Evolutionary conservation across 441 rosid species (phyloP), one percentile per base, ranked within the genome.

Genomic region (Hura crepitans): DNA sequence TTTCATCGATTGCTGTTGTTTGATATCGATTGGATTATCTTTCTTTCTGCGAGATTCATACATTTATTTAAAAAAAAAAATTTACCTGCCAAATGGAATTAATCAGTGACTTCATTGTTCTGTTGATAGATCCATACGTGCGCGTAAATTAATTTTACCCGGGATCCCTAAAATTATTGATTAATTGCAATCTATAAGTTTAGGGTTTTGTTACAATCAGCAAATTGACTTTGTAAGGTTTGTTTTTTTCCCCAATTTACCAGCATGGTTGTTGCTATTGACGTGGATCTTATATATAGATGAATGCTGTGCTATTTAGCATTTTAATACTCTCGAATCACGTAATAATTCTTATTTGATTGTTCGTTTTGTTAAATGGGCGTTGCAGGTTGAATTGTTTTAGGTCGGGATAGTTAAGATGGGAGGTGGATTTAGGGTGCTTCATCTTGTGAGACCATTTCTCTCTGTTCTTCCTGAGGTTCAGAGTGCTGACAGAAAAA

Each of bases 341-440:
- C 59, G 2, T 51, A 7, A 7, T 51, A 20, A 20, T 51, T 5
- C 4, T 5, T 4, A 35, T 35, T 0, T 35, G 39, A 35, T 51
- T 51, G 12, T 20, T 20, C 22, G 56, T 4, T 51, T 27, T 54
- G 4, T 33, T 73, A 55, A 64, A 23, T 23, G 58, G 31, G 27
- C 0, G 33, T 65, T 68, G 74, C 33, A 55, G 59, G 65, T 63
- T 55, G 1, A 15, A 30, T 43, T 23, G 4, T 22, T 71, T n/a
- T 10, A 15, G 49, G 4, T 55, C 25, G 59, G 59, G 59, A 55
- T 14, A 28, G 0, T 15, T 28, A 69, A 74, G 49, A 88, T 90
- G 96, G 93, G 91, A 56, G 93, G 96, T 20, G 95, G 95, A 27
- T 92, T 92, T 54, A 83, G 95, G 69, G 93, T 90, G 13, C 86